Base-by-base conservation (phyloP, 1,139 yeast genomes). In the Candida frijolesensis region DNA sequence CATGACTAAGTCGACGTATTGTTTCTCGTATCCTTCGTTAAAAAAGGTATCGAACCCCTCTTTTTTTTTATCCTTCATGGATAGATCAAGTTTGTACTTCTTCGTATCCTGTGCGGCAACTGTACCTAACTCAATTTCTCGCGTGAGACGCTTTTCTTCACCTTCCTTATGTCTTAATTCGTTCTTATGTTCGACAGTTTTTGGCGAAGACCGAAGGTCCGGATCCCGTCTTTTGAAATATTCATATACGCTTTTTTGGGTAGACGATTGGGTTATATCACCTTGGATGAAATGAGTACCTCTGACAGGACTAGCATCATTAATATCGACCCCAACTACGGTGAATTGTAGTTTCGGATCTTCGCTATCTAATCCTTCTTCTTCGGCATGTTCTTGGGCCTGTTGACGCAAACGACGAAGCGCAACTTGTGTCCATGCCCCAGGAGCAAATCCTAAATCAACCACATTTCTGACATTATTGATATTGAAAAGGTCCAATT, bases 381-480 rank as follows among this genome's bases (percentile, higher is more conserved):
- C 57, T 56, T 25, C 10, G 7, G 29, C 10, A 25, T 9, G 10
- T 2, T 25, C 29, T 25, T 25, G 9, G 8, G 8, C 7, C 22
- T 19, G 22, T 19, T 19, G 22, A 19, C 22, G 22, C 29, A 66
- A 58, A 48, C 65, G 58, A 18, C 66, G 66, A 1, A 70, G 57
- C 1, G 72, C 77, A 14, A 76, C 78, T 54, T 76, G 80, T 2
- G 78, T 71, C 81, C 81, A 76, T 1, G 80, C 78, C 0, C 81
- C 81, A 2, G 81, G 81, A 1, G 80, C 78, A 63, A 71, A 75
- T 6, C 80, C 80, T 47, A 94, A 73, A 68, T 94, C 99, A 3
- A 94, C 83, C 0, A 94, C 87, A 49, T 86, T 83, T 58, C 71
- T 74, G 2, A 25, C 29, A 8, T 71, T 54, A 7, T 53, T 52